Conservation (phyloP, 768 basidiomycete species). For the Trametes elegans region DNA sequence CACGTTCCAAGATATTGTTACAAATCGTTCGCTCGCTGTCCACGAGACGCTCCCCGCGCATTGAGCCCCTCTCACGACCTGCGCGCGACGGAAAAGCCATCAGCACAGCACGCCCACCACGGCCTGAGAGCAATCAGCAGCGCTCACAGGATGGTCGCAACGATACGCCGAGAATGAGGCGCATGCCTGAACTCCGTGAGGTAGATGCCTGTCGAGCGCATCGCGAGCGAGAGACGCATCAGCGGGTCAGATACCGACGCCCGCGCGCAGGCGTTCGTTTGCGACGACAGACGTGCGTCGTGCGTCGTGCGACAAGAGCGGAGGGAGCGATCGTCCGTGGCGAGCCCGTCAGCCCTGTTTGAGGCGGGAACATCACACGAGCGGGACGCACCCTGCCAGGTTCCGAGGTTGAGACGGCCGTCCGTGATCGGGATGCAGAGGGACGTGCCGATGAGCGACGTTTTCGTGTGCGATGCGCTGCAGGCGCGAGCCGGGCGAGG, state of each 20-base stretch:
- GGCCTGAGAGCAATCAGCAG: neutral
- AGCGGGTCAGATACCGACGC: neutral
- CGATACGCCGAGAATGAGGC: slow-evolving; percentile 64
- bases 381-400: slow-evolving; percentile 76
- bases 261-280: too few species aligned
- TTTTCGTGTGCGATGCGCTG: slow-evolving; percentile 90
- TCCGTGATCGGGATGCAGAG: slow-evolving; percentile 83
- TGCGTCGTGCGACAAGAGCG: neutral
- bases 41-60: too few species aligned
- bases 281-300: neutral
- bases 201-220: slow-evolving; percentile 61
- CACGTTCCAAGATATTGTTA: too few species aligned
- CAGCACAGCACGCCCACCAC: too few species aligned
- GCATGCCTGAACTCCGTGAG: slow-evolving; percentile 79
- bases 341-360: neutral
- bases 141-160: slow-evolving; percentile 78
- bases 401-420: slow-evolving; percentile 76
- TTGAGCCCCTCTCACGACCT: neutral
- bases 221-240: neutral
- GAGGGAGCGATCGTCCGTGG: neutral
- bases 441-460: slow-evolving; percentile 79
- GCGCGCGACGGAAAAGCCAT: too few species aligned
- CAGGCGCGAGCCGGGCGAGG: neutral
- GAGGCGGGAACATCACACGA: neutral
- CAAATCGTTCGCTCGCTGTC: too few species aligned